Evolutionary conservation across 1,284 basidiomycete genomes (phyloP), one percentile per base, ranked within the genome.

Genomic region (Ceraceosorus bombacis): DNA sequence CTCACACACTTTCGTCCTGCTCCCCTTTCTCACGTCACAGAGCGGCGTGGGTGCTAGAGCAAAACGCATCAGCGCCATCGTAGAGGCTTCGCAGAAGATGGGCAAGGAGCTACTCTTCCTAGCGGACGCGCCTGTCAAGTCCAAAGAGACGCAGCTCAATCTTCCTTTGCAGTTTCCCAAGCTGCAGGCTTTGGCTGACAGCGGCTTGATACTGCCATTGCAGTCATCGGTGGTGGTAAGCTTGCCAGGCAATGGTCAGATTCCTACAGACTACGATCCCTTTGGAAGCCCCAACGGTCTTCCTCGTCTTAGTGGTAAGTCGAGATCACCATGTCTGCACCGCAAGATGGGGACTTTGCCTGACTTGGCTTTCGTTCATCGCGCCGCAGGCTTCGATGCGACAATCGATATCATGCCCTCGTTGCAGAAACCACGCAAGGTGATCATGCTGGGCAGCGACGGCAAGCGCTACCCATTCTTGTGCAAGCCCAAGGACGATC

Each of bases 401-500:
- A 85, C 86, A 39, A 85, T 98, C 62, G 88, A 90, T 41, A 81
- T 99, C 69, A 98, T 99, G 94, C 83, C 82, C 38, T 96, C 95
- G 8, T 80, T 98, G 17, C 90, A 92, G 52, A 89, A 86, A 72
- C 95, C 95, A 2, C 86, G 91, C 69, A 97, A 96, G 79, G 85
- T 99, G 61, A 87, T 87, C 0, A 88, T 98, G 57, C 80, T 81
- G 37, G 93, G 90, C 0, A 87, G 85, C 60, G 85, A 98, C 72
- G 92, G 91, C 3, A 84, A 85, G 61, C 81, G 81, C 2, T 97
- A 97, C 79, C 87, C 86, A 73, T 98, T 98, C 82, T 82, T 99
- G 12, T 92, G 90, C 67, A 99, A 99, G 79, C 94, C 95, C 2
- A 93, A 93, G 78, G 95, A 99, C 76, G 95, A 99, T 78, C 81